Conservation (phyloP, 768 basidiomycete species). For the Termitomyces sp. region DNA sequence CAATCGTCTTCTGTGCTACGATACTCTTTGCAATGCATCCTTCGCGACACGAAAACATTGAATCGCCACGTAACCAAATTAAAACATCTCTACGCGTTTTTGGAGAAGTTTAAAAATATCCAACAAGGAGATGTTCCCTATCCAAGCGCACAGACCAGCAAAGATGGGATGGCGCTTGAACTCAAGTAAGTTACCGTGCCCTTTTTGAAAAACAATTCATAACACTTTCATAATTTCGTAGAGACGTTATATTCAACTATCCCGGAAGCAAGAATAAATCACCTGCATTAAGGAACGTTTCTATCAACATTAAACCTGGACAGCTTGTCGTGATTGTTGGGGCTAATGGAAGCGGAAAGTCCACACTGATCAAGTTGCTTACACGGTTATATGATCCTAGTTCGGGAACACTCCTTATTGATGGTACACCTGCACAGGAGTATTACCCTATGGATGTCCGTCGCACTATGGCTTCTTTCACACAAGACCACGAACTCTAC, state of each 20-base stretch:
- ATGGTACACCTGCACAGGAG: constrained; percentile 30
- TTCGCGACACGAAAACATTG: constrained; percentile 17
- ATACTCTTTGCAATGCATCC: constrained; percentile 17
- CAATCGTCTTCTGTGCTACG: constrained; percentile 27
- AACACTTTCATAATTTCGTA: constrained; percentile 14
- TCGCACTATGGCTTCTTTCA: constrained; percentile 38
- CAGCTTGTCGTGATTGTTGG: constrained; percentile 55
- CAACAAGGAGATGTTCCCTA: constrained; percentile 22
- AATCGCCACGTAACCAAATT: constrained; percentile 22
- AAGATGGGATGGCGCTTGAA: constrained; percentile 24
- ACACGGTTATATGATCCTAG: constrained; percentile 43
- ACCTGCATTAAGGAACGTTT: constrained; percentile 33
- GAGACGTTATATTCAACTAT: constrained; percentile 50
- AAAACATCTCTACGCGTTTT: constrained; percentile 26
- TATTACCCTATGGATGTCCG: constrained; percentile 39
- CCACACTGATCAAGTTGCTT: constrained; percentile 46
- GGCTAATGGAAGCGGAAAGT: constrained; percentile 51
- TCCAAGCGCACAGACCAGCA: constrained; percentile 13
- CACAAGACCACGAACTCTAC: constrained; percentile 44
- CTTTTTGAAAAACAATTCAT: not conserved
- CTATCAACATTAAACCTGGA: constrained; percentile 39
- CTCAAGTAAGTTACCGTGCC: constrained; percentile 15
- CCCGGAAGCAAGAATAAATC: constrained; percentile 33
- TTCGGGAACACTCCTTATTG: constrained; percentile 38
- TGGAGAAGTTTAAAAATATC: constrained; percentile 18